These are phyloP conservation scores for Volutella citrinella DNA, from an alignment of 2,329 filamentous ascomycete genomes.

Conservation along the genomic window DNA sequence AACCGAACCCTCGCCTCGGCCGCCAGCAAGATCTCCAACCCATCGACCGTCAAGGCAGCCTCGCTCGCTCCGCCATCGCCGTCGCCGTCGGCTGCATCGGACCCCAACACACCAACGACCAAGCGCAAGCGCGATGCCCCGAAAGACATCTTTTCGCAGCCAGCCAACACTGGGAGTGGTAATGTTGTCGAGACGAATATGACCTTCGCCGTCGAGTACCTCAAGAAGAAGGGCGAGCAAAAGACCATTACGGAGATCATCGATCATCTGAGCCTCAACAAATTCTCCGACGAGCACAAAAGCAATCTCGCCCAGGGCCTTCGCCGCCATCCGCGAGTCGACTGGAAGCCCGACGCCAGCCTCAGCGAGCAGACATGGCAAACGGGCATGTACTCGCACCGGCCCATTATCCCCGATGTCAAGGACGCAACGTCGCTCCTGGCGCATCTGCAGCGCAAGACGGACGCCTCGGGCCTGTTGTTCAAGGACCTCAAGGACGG, in stretches of 20 bases:
- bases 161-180: constrained; percentile 71
- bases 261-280: constrained; percentile 71
- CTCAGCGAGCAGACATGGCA: constrained; percentile 66
- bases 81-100: constrained; percentile 56
- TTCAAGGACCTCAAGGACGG: constrained; percentile 95
- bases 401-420: constrained; percentile 77
- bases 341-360: constrained; percentile 53
- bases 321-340: constrained; percentile 58
- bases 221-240: constrained; percentile 67
- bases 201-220: constrained; percentile 79
- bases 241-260: constrained; percentile 75
- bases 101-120: constrained; percentile 61
- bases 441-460: constrained; percentile 75
- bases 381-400: constrained; percentile 75
- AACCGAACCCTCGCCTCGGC: constrained; percentile 60
- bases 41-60: constrained; percentile 32
- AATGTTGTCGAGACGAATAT: constrained; percentile 83
- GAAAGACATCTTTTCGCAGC: constrained; percentile 69
- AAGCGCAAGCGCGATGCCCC: constrained; percentile 58
- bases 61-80: constrained; percentile 56
- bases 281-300: constrained; percentile 59
- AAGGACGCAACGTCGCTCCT: constrained; percentile 74
- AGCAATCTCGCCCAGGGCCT: constrained; percentile 66
- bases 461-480: constrained; percentile 73
- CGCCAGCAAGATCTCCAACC: constrained; percentile 60